Evolutionary conservation across 2,329 filamentous ascomycete species (phyloP).

Genomic region (Ilyonectria destructans): DNA sequence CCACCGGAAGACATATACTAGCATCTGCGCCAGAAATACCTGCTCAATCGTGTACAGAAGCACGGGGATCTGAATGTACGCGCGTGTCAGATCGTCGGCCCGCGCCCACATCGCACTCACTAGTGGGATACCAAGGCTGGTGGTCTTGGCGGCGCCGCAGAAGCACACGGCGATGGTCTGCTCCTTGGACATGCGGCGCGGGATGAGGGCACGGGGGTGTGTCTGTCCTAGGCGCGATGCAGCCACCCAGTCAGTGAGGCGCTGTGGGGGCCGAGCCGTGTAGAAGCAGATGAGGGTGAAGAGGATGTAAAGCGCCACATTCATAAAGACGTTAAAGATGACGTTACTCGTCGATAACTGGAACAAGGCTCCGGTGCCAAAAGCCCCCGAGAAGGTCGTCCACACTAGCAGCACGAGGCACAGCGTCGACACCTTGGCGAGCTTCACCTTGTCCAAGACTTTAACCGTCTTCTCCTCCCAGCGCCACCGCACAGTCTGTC

Average conservation of each 20-base stretch:
- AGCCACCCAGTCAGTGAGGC: conserved; percentile 39
- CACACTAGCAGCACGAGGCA: conserved; percentile 66
- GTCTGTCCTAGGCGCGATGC: conserved; percentile 53
- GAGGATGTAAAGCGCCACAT: conserved; percentile 74
- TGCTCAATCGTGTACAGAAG: conserved; percentile 75
- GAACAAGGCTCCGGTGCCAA: conserved; percentile 75
- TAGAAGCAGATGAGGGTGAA: conserved; percentile 76
- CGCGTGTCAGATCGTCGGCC: conserved; percentile 67
- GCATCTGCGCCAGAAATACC: conserved; percentile 62
- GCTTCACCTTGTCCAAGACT: conserved; percentile 68
- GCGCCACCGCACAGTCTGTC: conserved; percentile 71
- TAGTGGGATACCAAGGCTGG: conserved; percentile 79
- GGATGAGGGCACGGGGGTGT: conserved; percentile 59
- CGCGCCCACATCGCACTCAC: conserved; percentile 78
- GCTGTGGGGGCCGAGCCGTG: conserved; percentile 61
- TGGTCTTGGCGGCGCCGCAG: conserved; percentile 82
- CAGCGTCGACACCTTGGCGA: conserved; percentile 66
- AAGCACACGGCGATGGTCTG: conserved; percentile 82
- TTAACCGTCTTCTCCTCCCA: conserved; percentile 68
- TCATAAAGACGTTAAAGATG: conserved; percentile 78
- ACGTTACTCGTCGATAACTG: conserved; percentile 73
- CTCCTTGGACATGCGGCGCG: conserved; percentile 69
- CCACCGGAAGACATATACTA: conserved; percentile 65
- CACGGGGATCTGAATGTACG: conserved; percentile 76
- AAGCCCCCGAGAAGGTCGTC: conserved; percentile 79